These are phyloP conservation scores for Scytalidium lignicola DNA, from an alignment of 2,329 filamentous ascomycete species.

Conservation along the genomic window DNA sequence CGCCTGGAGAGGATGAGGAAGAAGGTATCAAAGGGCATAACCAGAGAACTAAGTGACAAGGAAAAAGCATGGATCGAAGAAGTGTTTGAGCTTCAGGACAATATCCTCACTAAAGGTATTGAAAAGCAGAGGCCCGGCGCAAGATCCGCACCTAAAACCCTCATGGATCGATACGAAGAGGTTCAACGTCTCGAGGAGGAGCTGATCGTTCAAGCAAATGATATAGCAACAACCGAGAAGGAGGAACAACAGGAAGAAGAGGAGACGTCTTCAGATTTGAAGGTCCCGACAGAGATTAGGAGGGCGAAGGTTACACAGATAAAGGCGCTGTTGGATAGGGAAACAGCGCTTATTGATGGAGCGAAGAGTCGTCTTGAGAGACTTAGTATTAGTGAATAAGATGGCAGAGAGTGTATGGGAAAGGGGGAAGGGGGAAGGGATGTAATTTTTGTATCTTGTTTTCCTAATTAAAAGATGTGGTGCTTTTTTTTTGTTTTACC, in stretches of 20 bases:
- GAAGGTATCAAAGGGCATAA: slow-evolving; percentile 42
- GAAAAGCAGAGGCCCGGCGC: not conserved
- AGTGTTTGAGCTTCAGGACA: slow-evolving; percentile 38
- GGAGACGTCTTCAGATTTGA: slow-evolving; percentile 11
- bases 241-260: slow-evolving; percentile 18
- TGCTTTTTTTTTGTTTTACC: no score
- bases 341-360: slow-evolving; percentile 64
- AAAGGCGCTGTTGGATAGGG: slow-evolving; percentile 57
- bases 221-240: slow-evolving; percentile 30
- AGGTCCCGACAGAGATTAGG: slow-evolving; percentile 55
- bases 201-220: slow-evolving; percentile 46
- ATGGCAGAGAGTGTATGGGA: no score
- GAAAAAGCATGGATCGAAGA: slow-evolving; percentile 57
- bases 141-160: slow-evolving; percentile 35
- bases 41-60: slow-evolving; percentile 54
- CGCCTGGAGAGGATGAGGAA: slow-evolving; percentile 55
- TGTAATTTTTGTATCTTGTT: no score
- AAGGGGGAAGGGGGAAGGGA: no score
- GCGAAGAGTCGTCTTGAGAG: slow-evolving; percentile 58
- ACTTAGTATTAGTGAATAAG: slow-evolving; percentile 31
- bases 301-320: slow-evolving; percentile 61
- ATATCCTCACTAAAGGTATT: slow-evolving; percentile 22
- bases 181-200: slow-evolving; percentile 49
- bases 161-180: slow-evolving; percentile 53
- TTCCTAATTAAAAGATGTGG: no score